These are phyloP conservation scores for Rhytidiadelphus loreus DNA, from an alignment of 225 moss, liverwort and hornwort genomes.

Conservation along the genomic window DNA sequence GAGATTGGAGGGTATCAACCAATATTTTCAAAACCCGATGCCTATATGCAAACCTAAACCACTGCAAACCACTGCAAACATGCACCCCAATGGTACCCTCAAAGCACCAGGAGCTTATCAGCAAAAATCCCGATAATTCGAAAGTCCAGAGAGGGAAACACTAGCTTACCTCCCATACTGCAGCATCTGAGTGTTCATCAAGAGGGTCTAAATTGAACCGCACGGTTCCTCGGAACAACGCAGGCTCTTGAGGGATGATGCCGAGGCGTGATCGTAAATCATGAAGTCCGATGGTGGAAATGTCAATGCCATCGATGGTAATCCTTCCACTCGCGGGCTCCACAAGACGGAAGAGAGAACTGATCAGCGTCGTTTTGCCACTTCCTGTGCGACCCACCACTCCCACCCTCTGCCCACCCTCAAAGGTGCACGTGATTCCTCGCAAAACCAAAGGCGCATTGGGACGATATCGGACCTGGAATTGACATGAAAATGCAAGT, in stretches of 20 bases:
- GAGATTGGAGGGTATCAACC: not conserved
- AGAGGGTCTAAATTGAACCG: not conserved
- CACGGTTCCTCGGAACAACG: not conserved
- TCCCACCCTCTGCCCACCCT: not conserved
- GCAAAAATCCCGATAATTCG: not conserved
- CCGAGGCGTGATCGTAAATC: not conserved
- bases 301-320: not conserved
- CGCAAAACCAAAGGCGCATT: not conserved
- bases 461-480: not conserved
- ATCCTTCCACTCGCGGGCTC: not conserved
- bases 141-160: not conserved
- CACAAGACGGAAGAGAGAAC: not conserved
- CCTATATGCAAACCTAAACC: not conserved
- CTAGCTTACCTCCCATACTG: not conserved
- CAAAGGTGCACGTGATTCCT: not conserved
- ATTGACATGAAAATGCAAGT: not conserved
- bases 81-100: no score
- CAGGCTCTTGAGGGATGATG: not conserved
- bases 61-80: not conserved
- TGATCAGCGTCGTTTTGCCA: not conserved
- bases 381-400: not conserved
- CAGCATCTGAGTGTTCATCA: not conserved
- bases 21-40: not conserved
- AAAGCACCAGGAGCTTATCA: not conserved
- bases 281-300: not conserved